Evolutionary conservation across 345 rosid species (phyloP), one percentile per base, ranked within the genome.

Genomic region (Abelmoschus esculentus): DNA sequence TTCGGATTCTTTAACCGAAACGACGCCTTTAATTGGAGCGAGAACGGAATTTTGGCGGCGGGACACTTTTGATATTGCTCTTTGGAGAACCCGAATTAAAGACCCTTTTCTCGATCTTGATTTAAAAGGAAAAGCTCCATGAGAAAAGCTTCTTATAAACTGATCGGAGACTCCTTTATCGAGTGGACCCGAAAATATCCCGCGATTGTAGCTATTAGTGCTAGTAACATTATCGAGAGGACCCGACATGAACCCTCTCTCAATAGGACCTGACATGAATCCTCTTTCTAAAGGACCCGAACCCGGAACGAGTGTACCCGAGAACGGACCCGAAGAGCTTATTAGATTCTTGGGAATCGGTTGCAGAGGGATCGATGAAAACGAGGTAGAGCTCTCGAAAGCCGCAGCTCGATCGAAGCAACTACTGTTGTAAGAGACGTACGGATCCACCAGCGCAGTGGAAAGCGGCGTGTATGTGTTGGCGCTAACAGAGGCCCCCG

Each of bases 401-500:
- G 96, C 92, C 17, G 99, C 96, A 1, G 98, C 89, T 67, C 92
- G 75, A 26, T 91, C 97, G 68, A 83, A 73, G 59, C 83, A 76
- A 58, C 77, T 40, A 38, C 44, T 54, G 72, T 55, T 80, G 70
- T 83, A 86, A 28, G 55, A 14, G 54, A 79, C 82, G 72, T 89
- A 91, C 9, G 90, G 80, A 57, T 95, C 97, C 56, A 85, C 56
- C 3, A 91, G 72, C 32, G 99, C 84, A 0, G 99, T 95, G 11
- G 99, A 95, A 31, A 85, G 96, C 0, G 89, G 96, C 4, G 99
- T 95, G 1, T 96, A 91, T 0, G 96, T 82, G 86, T 95, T 95
- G 54, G 99, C 99, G 66, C 99, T 95, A 5, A 95, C 86, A 19
- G 99, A 95, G n/a, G 99, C 98, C 7, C 98, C 99, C 63, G 99